Evolutionary conservation across 2,329 filamentous ascomycete species (phyloP), one percentile per base, ranked within the genome.

Genomic region (Cordyceps cicadae): DNA sequence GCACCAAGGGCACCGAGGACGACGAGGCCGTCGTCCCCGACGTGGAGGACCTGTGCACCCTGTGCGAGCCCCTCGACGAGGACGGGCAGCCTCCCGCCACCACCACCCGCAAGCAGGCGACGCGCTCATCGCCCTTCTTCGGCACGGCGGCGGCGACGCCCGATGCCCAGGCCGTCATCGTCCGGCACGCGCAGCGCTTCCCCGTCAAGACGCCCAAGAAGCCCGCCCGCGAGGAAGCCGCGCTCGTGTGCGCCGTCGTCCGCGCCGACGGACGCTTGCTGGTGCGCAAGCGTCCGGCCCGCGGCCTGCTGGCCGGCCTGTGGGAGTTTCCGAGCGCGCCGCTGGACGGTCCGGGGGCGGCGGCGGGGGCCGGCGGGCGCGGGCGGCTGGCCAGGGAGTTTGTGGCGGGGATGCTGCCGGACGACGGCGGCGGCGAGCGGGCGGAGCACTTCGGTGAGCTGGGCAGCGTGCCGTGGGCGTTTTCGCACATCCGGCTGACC

Each of bases 401-500:
- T 59, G 74, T 74, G 1, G 64, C 66, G 1, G 64, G 60, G 0
- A 54, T 76, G 11, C 32, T 76, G 3, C 41, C n/a, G 24, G 24
- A 24, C 24, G 24, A 26, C 4, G 43, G 19, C 24, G 24, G 24
- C 4, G 43, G 19, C 4, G 63, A 64, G 2, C 56, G 55, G 9
- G 46, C 74, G 19, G 72, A 70, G 52, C 68, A 78, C 49, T 63
- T 71, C 0, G 69, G 69, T 0, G 78, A 81, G 37, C 63, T 84
- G n/a, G 81, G 78, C 0, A 79, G 71, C 49, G 76, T 84, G 14
- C 81, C 81, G 0, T 85, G 82, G 82, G 67, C 80, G 7, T 84
- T 84, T 63, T 84, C 81, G 0, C 82, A 85, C 59, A 67, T 85
- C 1, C 80, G 77, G 68, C 68, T 84, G 64, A 80, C 76, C 1